Evolutionary conservation across 192 early-diverging fungal genomes (phyloP).

Genomic region (Borealophlyctis nickersoniae): DNA sequence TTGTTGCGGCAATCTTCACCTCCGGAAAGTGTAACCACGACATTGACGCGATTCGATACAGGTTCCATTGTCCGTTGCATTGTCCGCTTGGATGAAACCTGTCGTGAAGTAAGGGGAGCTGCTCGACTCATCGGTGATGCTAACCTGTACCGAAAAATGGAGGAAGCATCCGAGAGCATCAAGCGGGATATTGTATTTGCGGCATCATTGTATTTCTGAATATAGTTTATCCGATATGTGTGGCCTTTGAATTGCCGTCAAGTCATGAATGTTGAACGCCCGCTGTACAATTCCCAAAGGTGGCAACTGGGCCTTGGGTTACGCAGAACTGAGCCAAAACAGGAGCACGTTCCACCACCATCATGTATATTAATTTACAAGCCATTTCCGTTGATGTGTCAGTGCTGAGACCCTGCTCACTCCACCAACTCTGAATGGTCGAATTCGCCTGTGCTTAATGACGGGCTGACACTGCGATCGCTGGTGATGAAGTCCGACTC

Average conservation of each 20-base stretch:
- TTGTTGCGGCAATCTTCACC: too few relatives aligned
- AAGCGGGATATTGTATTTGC: constrained; percentile 97
- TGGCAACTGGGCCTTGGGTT: too few relatives aligned
- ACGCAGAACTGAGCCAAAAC: too few relatives aligned
- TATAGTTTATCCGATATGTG: background rate
- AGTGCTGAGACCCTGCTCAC: too few relatives aligned
- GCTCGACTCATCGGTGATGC: constrained; percentile 88
- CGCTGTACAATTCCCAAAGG: too few relatives aligned
- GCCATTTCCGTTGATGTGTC: too few relatives aligned
- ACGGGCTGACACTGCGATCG: constrained; percentile 19
- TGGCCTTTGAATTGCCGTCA: too few relatives aligned
- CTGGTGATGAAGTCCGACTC: constrained; percentile 19
- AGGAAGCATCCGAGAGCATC: constrained; percentile 79
- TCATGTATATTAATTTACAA: too few relatives aligned
- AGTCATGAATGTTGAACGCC: too few relatives aligned
- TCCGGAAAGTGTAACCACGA: background rate
- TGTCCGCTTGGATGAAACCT: constrained; percentile 88
- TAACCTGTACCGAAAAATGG: constrained; percentile 86
- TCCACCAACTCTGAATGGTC: constrained; percentile 19
- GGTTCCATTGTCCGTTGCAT: constrained; percentile 93
- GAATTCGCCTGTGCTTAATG: background rate
- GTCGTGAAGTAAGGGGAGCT: constrained; percentile 79
- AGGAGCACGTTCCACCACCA: too few relatives aligned
- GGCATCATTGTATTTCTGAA: constrained; percentile 71
- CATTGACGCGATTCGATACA: constrained; percentile 19